Conservation (phyloP, 1,139 yeast species). For the Yamadazyma dushanensis region DNA sequence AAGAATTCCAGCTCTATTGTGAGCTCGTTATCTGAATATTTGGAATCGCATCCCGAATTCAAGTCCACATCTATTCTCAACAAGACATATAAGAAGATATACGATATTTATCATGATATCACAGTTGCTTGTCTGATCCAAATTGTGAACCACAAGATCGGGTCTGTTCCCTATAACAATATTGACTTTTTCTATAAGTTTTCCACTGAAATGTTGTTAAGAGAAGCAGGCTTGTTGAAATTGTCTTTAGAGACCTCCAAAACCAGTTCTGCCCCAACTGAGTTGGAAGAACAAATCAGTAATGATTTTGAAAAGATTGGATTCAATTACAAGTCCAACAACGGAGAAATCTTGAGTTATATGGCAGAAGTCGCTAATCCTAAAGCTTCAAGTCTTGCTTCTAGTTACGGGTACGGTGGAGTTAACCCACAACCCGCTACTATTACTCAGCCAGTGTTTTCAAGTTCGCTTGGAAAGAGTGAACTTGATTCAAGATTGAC, state of each 20-base stretch:
- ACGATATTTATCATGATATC: constrained; percentile 70
- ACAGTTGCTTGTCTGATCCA: constrained; percentile 59
- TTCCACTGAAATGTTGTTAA: constrained; percentile 65
- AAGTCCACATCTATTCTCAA: constrained; percentile 22
- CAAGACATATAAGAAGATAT: constrained; percentile 46
- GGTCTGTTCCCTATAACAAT: constrained; percentile 55
- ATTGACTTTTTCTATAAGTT: constrained; percentile 72
- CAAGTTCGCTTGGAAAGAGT: constrained; percentile 65
- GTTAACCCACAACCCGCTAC: constrained; percentile 24
- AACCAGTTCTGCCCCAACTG: constrained; percentile 17
- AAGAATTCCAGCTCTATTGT: constrained; percentile 41
- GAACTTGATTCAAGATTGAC: constrained; percentile 67
- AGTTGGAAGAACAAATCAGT: constrained; percentile 30
- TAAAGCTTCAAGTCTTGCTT: constrained; percentile 15
- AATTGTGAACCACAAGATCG: constrained; percentile 51
- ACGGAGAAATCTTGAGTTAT: constrained; percentile 61
- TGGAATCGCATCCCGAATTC: constrained; percentile 24
- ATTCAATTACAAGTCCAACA: constrained; percentile 53
- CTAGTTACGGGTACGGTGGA: constrained; percentile 22
- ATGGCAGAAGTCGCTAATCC: constrained; percentile 32
- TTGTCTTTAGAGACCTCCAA: constrained; percentile 21
- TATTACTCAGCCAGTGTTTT: constrained; percentile 61
- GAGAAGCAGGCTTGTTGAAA: constrained; percentile 61
- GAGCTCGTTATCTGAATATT: constrained; percentile 36
- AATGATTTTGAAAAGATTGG: constrained; percentile 71